Percentiles rank a stretch among this genome's conserved stretches.
phyloP scores from a whole-genome alignment of 768 basidiomycete species.

The Kwoniella sp. region DNA sequence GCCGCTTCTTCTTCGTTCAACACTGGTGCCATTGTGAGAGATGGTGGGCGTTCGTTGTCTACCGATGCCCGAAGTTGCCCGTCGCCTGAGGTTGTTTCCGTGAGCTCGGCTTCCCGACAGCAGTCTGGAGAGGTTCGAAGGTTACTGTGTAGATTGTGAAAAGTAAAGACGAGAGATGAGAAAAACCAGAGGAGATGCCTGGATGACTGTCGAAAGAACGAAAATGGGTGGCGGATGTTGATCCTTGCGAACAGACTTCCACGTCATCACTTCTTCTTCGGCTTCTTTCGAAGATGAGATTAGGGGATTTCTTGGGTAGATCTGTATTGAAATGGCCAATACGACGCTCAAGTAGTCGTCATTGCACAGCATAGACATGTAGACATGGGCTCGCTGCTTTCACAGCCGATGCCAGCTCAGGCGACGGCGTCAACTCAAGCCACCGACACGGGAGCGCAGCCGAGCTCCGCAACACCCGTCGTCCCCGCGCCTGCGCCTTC shows the following conservation, averaged over 20 bases:
- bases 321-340: too few relatives aligned
- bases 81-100: too few relatives aligned
- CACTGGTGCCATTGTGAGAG: constrained; percentile 46
- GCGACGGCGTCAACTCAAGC: not conserved
- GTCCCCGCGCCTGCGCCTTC: not conserved
- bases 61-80: too few relatives aligned
- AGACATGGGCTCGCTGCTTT: not conserved
- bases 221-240: not conserved
- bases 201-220: not conserved
- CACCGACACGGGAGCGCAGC: not conserved
- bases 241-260: not conserved
- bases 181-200: not conserved
- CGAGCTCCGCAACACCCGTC: not conserved
- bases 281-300: too few relatives aligned
- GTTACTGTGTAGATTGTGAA: not conserved
- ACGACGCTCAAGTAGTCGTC: too few relatives aligned
- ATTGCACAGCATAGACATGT: not conserved
- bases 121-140: too few relatives aligned
- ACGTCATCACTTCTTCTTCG: constrained; percentile 1
- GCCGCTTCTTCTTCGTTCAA: constrained; percentile 49
- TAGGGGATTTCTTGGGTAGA: too few relatives aligned
- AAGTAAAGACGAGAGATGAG: not conserved
- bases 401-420: not conserved
- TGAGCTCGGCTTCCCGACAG: too few relatives aligned
- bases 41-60: too few relatives aligned